Percentiles rank a stretch among this genome's conserved stretches.
These are phyloP conservation scores for Cyclotella kingstonii DNA, from an alignment of 108 stramenopile species.

Conservation along the genomic window DNA sequence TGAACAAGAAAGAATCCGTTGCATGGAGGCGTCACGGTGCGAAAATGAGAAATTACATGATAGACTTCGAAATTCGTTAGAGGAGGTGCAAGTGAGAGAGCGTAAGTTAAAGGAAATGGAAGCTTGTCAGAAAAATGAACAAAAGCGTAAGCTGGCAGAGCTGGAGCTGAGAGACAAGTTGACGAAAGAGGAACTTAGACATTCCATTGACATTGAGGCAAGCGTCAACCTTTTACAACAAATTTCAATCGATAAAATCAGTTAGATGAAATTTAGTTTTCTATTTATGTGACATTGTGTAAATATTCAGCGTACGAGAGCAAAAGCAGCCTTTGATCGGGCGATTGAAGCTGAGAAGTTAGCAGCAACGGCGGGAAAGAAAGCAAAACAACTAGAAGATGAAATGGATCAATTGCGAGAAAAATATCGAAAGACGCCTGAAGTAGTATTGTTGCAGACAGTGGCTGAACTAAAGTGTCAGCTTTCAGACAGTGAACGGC, in stretches of 20 bases:
- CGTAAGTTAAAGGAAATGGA: constrained; percentile 35
- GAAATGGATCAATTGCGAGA: constrained; percentile 41
- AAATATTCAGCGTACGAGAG: constrained; percentile 34
- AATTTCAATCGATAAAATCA: background rate
- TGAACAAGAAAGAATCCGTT: constrained; percentile 27
- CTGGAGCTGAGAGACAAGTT: constrained; percentile 41
- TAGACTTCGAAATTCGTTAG: constrained; percentile 34
- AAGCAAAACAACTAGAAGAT: constrained; percentile 25
- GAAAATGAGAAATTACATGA: constrained; percentile 48
- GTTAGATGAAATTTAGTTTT: background rate
- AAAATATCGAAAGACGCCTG: constrained; percentile 41
- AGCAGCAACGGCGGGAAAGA: constrained; percentile 27
- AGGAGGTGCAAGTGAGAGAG: constrained; percentile 49
- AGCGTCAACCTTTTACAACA: background rate
- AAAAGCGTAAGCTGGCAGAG: constrained; percentile 40
- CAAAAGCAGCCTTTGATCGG: constrained; percentile 35
- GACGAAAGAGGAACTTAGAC: constrained; percentile 41
- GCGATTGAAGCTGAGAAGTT: constrained; percentile 38
- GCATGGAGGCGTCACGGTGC: constrained; percentile 16
- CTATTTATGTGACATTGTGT: constrained; percentile 3
- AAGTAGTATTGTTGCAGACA: constrained; percentile 37
- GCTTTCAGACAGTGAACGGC: constrained; percentile 43
- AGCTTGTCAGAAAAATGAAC: constrained; percentile 24
- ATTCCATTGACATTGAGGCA: constrained; percentile 42
- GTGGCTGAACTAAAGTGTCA: constrained; percentile 43